phyloP scores from a whole-genome alignment of 345 rosid species.

The Noccaea caerulescens region DNA sequence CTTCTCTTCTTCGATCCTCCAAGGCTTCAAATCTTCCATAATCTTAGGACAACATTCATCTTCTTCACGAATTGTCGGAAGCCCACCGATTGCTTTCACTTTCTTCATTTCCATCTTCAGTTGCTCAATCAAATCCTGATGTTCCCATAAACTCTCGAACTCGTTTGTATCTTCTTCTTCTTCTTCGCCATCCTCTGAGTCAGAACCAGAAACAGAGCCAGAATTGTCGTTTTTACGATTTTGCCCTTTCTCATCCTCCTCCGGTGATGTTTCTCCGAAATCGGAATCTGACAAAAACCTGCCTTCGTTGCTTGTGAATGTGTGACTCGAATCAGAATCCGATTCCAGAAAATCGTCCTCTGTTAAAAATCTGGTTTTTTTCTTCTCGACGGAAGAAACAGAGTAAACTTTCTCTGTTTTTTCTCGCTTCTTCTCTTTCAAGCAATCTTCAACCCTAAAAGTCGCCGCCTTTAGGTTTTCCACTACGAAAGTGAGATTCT shows the following conservation, averaged over 20 bases:
- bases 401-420: constrained; percentile 24
- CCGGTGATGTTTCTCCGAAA: constrained; percentile 44
- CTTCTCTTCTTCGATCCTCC: constrained; percentile 79
- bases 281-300: constrained; percentile 66
- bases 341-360: constrained; percentile 53
- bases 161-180: constrained; percentile 56
- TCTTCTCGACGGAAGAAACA: constrained; percentile 1
- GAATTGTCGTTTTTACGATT: constrained; percentile 39
- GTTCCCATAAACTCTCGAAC: constrained; percentile 84
- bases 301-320: constrained; percentile 50
- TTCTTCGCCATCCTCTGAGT: constrained; percentile 27
- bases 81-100: constrained; percentile 81
- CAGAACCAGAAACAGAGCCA: constrained; percentile 32
- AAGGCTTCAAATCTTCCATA: constrained; percentile 85
- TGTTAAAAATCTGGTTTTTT: constrained; percentile 44
- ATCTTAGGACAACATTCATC: constrained; percentile 70
- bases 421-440: background rate
- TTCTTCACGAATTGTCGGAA: constrained; percentile 79
- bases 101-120: constrained; percentile 88
- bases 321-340: constrained; percentile 63
- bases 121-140: constrained; percentile 91
- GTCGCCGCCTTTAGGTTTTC: constrained; percentile 54
- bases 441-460: constrained; percentile 49
- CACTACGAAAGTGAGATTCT: constrained; percentile 46
- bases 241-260: constrained; percentile 27